These are phyloP conservation scores for Fusarium chaquense DNA, from an alignment of 2,329 filamentous ascomycete genomes.

Conservation along the genomic window DNA sequence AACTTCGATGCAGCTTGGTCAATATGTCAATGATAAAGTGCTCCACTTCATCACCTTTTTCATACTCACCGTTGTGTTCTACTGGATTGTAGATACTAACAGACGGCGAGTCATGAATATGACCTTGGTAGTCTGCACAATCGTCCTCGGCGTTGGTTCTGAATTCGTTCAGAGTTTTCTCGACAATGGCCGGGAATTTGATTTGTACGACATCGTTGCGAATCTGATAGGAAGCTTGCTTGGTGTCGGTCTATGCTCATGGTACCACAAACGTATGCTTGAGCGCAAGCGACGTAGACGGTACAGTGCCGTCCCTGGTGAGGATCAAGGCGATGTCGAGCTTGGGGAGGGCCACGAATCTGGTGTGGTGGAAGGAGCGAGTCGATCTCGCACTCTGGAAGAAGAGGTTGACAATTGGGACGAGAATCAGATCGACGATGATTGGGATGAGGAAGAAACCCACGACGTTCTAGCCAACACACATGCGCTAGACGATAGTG, in stretches of 20 bases:
- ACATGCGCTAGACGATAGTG: slow-evolving; percentile 35
- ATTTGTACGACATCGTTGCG: slow-evolving; percentile 86
- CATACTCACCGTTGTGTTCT: slow-evolving; percentile 86
- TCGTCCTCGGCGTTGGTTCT: slow-evolving; percentile 76
- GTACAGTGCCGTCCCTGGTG: slow-evolving; percentile 77
- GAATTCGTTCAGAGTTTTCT: slow-evolving; percentile 82
- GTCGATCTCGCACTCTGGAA: slow-evolving; percentile 66
- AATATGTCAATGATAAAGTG: slow-evolving; percentile 85
- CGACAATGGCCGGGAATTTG: slow-evolving; percentile 77
- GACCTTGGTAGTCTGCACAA: slow-evolving; percentile 83
- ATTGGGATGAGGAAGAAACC: slow-evolving; percentile 67
- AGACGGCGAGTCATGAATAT: slow-evolving; percentile 87
- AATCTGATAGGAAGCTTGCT: slow-evolving; percentile 84
- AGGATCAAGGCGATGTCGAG: slow-evolving; percentile 77
- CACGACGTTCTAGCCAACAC: slow-evolving; percentile 37
- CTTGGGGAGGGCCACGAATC: slow-evolving; percentile 79
- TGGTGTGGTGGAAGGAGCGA: slow-evolving; percentile 64
- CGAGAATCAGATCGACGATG: slow-evolving; percentile 75
- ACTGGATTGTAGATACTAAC: slow-evolving; percentile 95
- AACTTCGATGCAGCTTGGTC: slow-evolving; percentile 68
- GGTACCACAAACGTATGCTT: slow-evolving; percentile 97
- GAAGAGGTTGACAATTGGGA: slow-evolving; percentile 95
- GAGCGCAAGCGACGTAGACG: slow-evolving; percentile 82
- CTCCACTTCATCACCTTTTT: slow-evolving; percentile 92
- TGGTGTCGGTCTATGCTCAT: slow-evolving; percentile 80